A percentile compares a stretch with the other conserved stretches of the same genome.
Conservation (phyloP, 108 stramenopile species). For the Aurantiochytrium sp. region DNA sequence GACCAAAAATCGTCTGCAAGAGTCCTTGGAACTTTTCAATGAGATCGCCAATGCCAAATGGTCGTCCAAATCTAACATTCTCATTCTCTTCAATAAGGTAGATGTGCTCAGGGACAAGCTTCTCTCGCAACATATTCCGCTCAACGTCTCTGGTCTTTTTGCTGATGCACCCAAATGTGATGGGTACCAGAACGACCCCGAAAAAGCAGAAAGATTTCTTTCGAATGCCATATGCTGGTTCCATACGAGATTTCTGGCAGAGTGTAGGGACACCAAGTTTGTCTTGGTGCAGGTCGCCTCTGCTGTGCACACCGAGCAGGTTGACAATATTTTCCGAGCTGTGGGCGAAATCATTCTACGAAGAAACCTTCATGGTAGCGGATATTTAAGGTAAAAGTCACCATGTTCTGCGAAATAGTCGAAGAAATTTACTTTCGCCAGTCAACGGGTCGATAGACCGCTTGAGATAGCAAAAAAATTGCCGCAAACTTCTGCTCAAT, state of each 20-base stretch:
- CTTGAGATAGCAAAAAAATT: too few relatives aligned
- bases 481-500: too few relatives aligned
- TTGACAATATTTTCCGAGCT: not conserved
- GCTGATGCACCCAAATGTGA: conserved; percentile 68
- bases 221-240: too few relatives aligned
- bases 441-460: too few relatives aligned
- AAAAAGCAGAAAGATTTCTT: not conserved
- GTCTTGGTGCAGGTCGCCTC: conserved; percentile 88
- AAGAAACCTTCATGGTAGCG: too few relatives aligned
- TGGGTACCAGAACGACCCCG: conserved; percentile 76
- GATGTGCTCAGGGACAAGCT: conserved; percentile 28
- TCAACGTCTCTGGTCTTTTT: conserved; percentile 45
- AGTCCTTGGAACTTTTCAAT: conserved; percentile 29
- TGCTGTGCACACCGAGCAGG: conserved; percentile 92
- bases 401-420: too few relatives aligned
- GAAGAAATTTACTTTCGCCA: too few relatives aligned
- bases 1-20: conserved; percentile 24
- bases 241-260: too few relatives aligned
- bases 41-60: not conserved
- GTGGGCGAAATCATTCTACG: too few relatives aligned
- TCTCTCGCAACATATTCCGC: not conserved
- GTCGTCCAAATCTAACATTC: conserved; percentile 17
- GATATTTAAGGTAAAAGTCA: too few relatives aligned
- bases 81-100: conserved; percentile 36
- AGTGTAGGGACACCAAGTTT: too few relatives aligned